These are phyloP conservation scores for Bacidia gigantensis DNA, from an alignment of 495 filamentous ascomycete genomes.

Conservation along the genomic window DNA sequence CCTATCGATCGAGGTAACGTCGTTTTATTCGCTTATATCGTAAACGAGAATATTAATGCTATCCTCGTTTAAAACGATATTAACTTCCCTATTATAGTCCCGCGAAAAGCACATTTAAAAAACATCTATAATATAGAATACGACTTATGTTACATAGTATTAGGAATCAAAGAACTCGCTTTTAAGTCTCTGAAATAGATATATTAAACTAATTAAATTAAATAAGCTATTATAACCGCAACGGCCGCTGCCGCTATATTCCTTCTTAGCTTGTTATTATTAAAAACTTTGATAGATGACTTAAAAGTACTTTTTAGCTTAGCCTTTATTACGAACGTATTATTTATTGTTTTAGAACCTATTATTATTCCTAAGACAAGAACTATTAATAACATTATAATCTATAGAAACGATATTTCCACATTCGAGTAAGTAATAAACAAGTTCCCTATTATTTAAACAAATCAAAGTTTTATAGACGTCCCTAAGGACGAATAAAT, in stretches of 20 bases:
- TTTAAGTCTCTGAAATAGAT: too few species aligned
- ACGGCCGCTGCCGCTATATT: too few species aligned
- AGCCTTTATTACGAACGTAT: neutral
- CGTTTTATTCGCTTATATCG: too few species aligned
- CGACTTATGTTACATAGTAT: neutral
- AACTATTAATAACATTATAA: neutral
- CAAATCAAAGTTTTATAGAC: neutral
- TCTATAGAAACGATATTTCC: neutral
- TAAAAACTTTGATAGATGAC: neutral
- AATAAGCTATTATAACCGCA: too few species aligned
- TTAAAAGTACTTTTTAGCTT: neutral
- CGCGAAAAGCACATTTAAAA: neutral
- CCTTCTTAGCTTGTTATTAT: too few species aligned
- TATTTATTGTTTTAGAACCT: conserved; percentile 2
- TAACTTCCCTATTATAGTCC: too few species aligned
- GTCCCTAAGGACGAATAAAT: neutral
- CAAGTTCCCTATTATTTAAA: too few species aligned
- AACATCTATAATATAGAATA: neutral
- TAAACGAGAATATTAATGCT: too few species aligned
- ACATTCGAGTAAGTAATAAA: neutral
- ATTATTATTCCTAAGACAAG: neutral
- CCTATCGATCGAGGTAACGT: neutral
- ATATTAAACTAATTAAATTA: too few species aligned
- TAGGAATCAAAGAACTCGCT: neutral
- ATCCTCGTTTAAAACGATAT: too few species aligned